Conservation (phyloP, 495 filamentous ascomycete genomes). For the Articulospora tetracladia region DNA sequence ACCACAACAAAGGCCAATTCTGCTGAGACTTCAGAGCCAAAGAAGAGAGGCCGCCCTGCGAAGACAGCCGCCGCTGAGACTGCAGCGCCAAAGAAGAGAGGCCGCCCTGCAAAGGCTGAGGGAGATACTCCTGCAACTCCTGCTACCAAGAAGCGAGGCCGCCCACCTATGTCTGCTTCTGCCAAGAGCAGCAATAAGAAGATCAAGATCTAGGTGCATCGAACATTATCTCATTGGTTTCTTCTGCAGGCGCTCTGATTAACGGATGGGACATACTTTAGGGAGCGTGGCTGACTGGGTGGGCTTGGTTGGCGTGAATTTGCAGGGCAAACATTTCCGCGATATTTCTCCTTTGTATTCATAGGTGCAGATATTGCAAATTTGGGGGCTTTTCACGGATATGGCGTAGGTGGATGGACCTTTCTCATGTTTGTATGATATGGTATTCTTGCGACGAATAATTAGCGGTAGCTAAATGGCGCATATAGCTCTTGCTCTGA, state of each 20-base stretch:
- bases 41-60: too few relatives aligned
- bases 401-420: background rate
- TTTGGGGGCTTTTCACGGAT: too few relatives aligned
- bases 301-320: background rate
- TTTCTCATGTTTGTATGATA: too few relatives aligned
- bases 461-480: too few relatives aligned
- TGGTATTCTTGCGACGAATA: too few relatives aligned
- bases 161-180: background rate
- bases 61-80: background rate
- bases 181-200: constrained; percentile 14
- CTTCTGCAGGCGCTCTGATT: background rate
- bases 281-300: too few relatives aligned
- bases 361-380: too few relatives aligned
- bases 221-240: background rate
- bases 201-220: constrained; percentile 10
- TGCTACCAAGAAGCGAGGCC: constrained; percentile 6
- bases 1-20: background rate
- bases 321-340: background rate
- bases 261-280: background rate
- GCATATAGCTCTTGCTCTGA: too few relatives aligned
- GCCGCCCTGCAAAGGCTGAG: constrained; percentile 12
- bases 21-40: constrained; percentile 4
- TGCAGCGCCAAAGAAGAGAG: constrained; percentile 7
- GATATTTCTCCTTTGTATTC: too few relatives aligned
- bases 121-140: background rate